Conservation (phyloP, 192 early-diverging fungal genomes). For the Backusella psychrophila region DNA sequence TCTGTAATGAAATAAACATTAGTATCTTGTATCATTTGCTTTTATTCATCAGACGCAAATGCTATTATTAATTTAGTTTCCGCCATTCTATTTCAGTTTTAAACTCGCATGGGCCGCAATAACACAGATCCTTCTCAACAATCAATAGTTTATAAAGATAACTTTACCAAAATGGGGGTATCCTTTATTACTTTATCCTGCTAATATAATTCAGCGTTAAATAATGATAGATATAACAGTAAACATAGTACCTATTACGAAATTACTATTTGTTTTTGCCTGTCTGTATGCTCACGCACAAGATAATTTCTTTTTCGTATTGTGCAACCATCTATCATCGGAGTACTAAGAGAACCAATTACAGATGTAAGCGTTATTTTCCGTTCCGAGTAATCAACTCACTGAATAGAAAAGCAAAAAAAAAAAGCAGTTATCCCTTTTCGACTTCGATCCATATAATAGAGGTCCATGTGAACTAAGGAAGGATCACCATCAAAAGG, state of each 20-base stretch:
- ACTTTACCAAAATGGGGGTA: neutral
- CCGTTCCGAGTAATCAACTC: neutral
- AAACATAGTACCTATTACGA: neutral
- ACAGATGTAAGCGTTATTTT: slow-evolving; percentile 3
- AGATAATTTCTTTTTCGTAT: neutral
- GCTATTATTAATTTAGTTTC: neutral
- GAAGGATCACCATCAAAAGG: neutral
- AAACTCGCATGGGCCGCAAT: neutral
- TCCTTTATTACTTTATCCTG: neutral
- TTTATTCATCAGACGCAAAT: neutral
- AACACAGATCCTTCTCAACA: neutral
- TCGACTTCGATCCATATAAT: neutral
- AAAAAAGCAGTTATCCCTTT: neutral
- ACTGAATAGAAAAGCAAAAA: neutral
- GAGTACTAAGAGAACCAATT: slow-evolving; percentile 6
- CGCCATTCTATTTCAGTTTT: neutral
- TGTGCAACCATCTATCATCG: neutral
- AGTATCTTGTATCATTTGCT: neutral
- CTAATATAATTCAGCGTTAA: neutral
- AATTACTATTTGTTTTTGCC: neutral
- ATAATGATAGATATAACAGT: neutral
- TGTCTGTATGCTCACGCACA: neutral
- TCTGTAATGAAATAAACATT: neutral
- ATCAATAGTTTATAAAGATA: neutral
- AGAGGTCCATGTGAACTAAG: neutral